Evolutionary conservation across 2,329 filamentous ascomycete species (phyloP).

Genomic region (Cryoendolithus antarcticus): DNA sequence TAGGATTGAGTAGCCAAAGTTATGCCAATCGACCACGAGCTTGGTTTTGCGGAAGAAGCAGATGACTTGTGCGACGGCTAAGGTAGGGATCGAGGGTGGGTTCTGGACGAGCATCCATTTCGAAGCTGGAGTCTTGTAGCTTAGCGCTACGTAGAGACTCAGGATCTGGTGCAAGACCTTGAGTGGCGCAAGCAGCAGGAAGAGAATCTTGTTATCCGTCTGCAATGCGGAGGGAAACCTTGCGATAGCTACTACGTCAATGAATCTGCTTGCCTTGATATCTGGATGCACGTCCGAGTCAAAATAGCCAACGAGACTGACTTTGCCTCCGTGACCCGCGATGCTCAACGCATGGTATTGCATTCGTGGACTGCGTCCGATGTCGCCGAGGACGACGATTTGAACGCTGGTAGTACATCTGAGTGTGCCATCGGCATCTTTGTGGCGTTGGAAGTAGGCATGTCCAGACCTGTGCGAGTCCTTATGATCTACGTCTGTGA

Average conservation of each 20-base stretch:
- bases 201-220: conserved; percentile 58
- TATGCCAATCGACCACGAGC: conserved; percentile 94
- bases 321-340: conserved; percentile 64
- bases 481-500: conserved; percentile 17
- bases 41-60: conserved; percentile 67
- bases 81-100: conserved; percentile 84
- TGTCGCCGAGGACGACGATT: conserved; percentile 85
- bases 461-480: conserved; percentile 20
- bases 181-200: conserved; percentile 64
- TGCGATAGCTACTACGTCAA: conserved; percentile 59
- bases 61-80: conserved; percentile 60
- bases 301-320: conserved; percentile 79
- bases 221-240: conserved; percentile 55
- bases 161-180: conserved; percentile 78
- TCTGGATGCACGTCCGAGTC: conserved; percentile 76
- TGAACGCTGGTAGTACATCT: conserved; percentile 48
- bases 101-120: conserved; percentile 88
- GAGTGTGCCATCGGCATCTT: conserved; percentile 13
- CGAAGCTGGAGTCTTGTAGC: conserved; percentile 60
- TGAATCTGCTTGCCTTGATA: conserved; percentile 53
- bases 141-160: conserved; percentile 57
- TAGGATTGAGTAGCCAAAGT: conserved; percentile 93
- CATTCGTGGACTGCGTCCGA: conserved; percentile 93
- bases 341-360: conserved; percentile 95
- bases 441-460: conserved; percentile 12